Evolutionary conservation across 2,329 filamentous ascomycete species (phyloP).

Genomic region (Achaetomium macrosporum): DNA sequence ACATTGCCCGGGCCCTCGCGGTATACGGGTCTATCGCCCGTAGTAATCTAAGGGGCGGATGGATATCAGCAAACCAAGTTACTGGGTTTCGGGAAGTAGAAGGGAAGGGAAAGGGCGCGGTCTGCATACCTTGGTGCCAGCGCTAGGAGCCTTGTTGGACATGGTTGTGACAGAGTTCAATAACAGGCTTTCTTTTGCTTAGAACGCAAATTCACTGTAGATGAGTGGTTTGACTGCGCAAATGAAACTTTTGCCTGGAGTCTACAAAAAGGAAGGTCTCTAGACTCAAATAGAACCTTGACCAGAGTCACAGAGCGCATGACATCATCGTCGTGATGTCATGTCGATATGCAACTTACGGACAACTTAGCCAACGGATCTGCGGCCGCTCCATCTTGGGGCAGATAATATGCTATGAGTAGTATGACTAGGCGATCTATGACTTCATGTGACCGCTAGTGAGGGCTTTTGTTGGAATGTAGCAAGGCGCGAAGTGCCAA

Average conservation of each 20-base stretch:
- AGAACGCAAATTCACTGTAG: not conserved
- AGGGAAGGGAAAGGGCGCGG: not conserved
- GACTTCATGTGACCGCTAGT: constrained; percentile 2
- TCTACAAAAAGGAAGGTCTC: not conserved
- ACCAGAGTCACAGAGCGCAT: not conserved
- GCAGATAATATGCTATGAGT: not conserved
- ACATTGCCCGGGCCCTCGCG: constrained; percentile 60
- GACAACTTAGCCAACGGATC: not conserved
- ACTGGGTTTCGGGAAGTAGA: not conserved
- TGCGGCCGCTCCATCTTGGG: not conserved
- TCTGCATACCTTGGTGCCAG: constrained; percentile 16
- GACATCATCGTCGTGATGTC: constrained; percentile 20
- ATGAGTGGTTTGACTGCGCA: not conserved
- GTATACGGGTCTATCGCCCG: constrained; percentile 41
- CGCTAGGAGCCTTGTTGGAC: constrained; percentile 15
- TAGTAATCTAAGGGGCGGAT: constrained; percentile 36
- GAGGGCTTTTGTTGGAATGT: not conserved
- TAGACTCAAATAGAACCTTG: not conserved
- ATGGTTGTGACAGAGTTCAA: not conserved
- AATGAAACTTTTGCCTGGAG: not conserved
- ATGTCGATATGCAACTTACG: constrained; percentile 1
- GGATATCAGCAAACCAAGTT: not conserved
- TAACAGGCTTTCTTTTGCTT: not conserved
- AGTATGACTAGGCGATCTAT: constrained; percentile 2
- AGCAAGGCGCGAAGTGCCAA: not conserved